A percentile compares a stretch with the other conserved stretches of the same genome.
phyloP scores from a whole-genome alignment of 2,329 filamentous ascomycete genomes.

The Aspergillus niger region DNA sequence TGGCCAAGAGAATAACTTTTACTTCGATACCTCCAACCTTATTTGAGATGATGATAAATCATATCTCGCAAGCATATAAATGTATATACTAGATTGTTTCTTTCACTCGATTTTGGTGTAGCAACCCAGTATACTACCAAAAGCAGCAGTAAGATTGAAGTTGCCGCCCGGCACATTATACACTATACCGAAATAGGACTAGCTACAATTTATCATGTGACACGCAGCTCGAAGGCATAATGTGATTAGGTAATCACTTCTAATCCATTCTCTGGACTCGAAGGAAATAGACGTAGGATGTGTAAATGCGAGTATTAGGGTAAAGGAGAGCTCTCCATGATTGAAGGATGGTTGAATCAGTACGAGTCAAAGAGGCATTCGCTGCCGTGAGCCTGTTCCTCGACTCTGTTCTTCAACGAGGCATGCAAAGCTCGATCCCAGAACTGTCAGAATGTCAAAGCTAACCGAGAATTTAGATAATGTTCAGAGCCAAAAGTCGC shows the following conservation, averaged over 20 bases:
- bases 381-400: constrained; percentile 39
- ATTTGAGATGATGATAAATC: too few relatives aligned
- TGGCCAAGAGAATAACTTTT: too few relatives aligned
- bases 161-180: too few relatives aligned
- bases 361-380: constrained; percentile 34
- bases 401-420: constrained; percentile 43
- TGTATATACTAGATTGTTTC: too few relatives aligned
- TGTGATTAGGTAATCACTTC: constrained; percentile 4
- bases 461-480: constrained; percentile 40
- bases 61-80: too few relatives aligned
- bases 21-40: too few relatives aligned
- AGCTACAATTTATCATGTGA: not conserved
- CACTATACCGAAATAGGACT: not conserved
- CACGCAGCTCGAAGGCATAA: too few relatives aligned
- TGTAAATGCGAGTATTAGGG: not conserved
- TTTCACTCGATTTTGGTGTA: too few relatives aligned
- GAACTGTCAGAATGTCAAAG: constrained; percentile 14
- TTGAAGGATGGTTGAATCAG: constrained; percentile 32
- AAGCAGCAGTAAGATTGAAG: too few relatives aligned
- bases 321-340: not conserved
- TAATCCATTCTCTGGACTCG: not conserved
- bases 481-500: constrained; percentile 36
- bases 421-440: constrained; percentile 33
- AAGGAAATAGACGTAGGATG: not conserved
- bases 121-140: too few relatives aligned